These are phyloP conservation scores for Globisporangium recalcitrans DNA, from an alignment of 352 stramenopile species.

Conservation along the genomic window DNA sequence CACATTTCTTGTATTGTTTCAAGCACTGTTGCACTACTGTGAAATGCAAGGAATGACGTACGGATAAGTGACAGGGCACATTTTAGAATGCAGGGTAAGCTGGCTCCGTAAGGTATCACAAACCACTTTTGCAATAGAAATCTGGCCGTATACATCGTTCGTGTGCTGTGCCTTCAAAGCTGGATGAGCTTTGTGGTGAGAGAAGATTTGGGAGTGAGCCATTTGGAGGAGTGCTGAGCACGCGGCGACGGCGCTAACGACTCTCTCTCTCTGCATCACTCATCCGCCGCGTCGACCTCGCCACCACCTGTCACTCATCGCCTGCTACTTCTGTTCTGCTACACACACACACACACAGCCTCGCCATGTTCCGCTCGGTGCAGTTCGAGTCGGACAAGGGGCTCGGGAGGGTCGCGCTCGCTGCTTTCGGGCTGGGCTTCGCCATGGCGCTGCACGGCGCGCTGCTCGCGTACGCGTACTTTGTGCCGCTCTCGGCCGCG, in stretches of 20 bases:
- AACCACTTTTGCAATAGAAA: too few relatives aligned
- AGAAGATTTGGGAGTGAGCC: neutral
- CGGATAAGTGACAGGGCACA: too few relatives aligned
- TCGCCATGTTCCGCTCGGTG: slow-evolving; percentile 56
- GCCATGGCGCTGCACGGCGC: slow-evolving; percentile 64
- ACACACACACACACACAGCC: too few relatives aligned
- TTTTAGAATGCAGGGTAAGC: too few relatives aligned
- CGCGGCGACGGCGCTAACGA: neutral
- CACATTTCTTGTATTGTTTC: too few relatives aligned
- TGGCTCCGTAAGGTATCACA: too few relatives aligned
- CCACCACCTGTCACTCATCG: neutral
- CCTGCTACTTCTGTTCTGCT: neutral
- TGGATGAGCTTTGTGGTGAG: neutral
- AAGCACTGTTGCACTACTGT: too few relatives aligned
- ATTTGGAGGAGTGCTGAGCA: neutral
- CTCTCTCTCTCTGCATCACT: neutral
- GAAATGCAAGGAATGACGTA: too few relatives aligned
- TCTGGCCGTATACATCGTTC: neutral
- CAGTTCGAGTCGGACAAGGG: slow-evolving; percentile 77
- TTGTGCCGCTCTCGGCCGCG: slow-evolving; percentile 17
- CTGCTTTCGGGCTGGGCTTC: slow-evolving; percentile 67
- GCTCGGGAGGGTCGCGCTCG: slow-evolving; percentile 71
- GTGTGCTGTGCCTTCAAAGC: neutral
- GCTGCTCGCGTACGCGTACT: slow-evolving; percentile 34
- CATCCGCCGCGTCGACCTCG: neutral